Base-by-base conservation (phyloP, 805 yeast genomes). In the Jamesozyma lodderae region DNA sequence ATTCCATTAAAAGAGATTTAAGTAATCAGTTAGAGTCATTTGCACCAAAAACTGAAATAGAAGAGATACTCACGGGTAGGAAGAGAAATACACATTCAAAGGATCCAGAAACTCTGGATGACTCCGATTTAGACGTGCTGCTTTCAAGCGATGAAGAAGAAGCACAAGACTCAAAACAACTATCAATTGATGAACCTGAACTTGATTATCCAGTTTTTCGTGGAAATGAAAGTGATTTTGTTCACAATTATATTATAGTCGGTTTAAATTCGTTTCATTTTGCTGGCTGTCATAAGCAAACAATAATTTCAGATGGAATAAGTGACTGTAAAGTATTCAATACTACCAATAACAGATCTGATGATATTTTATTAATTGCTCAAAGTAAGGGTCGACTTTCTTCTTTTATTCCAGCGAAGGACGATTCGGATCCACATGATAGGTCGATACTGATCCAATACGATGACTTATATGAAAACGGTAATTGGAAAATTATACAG, bases 51-150 rank as follows among this genome's bases (percentile, higher is more conserved):
- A 15, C 16, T 11, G 29, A 28, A 28, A 16, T 29, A 4, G 24
- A 27, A 19, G 25, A 27, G 14, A 10, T 31, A 22, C 23, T 30
- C 3, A 6, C 4, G 3, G n/a, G n/a, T n/a, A n/a, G 4, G 16
- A 17, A 22, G 38, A 29, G 10, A 45, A 44, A n/a, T n/a, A n/a
- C n/a, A n/a, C n/a, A n/a, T n/a, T n/a, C n/a, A n/a, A n/a, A n/a
- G 26, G 55, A 55, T 24, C 53, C 57, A 8, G 57, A 52, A 27
- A 51, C 57, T 1, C 40, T 55, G 17, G 53, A 52, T 31, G 60
- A 55, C 41, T 51, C 59, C 2, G 57, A 51, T 37, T 42, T 53
- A 13, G 59, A 51, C 28, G 42, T 43, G 25, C 33, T 54, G 13
- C 21, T 49, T 20, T 29, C 22, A 6, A 22, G 18, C 18, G n/a